These are phyloP conservation scores for Phytophthora ramorum DNA, from an alignment of 352 stramenopile species.

Conservation along the genomic window DNA sequence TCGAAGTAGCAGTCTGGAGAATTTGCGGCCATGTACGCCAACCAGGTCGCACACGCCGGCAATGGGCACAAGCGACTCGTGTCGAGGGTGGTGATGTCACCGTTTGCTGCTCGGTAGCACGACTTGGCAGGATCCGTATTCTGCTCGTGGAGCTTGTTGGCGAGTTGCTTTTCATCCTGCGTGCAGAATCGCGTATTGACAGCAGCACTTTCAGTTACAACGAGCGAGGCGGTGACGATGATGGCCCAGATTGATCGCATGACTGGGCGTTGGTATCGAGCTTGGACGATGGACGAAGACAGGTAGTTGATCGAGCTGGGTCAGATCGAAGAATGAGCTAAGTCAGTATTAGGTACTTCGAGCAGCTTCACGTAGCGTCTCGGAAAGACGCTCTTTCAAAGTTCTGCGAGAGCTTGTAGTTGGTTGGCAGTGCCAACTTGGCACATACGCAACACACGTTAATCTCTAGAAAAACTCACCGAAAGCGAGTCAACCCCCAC, in stretches of 20 bases:
- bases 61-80: constrained; percentile 65
- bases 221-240: constrained; percentile 24
- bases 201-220: constrained; percentile 18
- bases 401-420: neutral
- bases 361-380: constrained; percentile 1
- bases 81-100: constrained; percentile 56
- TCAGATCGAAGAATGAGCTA: constrained; percentile 25
- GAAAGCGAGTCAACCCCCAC: constrained; percentile 10
- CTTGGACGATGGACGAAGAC: neutral
- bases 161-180: constrained; percentile 51
- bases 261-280: neutral
- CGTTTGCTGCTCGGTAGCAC: constrained; percentile 56
- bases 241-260: constrained; percentile 25
- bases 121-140: constrained; percentile 61
- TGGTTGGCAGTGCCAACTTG: too few species aligned
- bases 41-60: constrained; percentile 54
- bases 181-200: constrained; percentile 56
- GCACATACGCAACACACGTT: constrained; percentile 9
- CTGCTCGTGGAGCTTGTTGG: constrained; percentile 71
- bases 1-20: constrained; percentile 70
- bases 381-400: neutral
- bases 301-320: constrained; percentile 3
- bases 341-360: neutral
- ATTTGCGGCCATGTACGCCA: constrained; percentile 64
- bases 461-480: constrained; percentile 8